Evolutionary conservation across 352 stramenopile species (phyloP), one percentile per base, ranked within the genome.

Genomic region (Globisporangium carolinianum): DNA sequence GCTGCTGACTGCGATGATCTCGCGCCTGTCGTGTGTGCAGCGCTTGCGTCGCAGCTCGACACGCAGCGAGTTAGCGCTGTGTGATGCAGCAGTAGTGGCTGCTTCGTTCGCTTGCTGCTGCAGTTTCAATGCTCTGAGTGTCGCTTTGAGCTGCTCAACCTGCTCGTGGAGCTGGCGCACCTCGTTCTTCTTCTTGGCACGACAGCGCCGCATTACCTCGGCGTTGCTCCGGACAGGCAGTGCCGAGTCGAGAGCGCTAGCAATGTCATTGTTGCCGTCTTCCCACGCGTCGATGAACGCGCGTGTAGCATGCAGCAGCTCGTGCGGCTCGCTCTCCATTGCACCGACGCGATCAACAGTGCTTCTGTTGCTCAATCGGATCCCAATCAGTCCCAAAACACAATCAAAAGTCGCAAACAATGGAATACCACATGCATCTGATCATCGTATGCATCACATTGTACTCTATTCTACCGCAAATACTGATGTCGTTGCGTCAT

Each of bases 241-340:
- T n/a, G 48, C 11, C 48, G 11, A 18, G 18, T 14, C 32, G 24
- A 4, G 12, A 12, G 9, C 15, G 7, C 41, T 45, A 4, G 15
- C 32, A 45, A 24, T 51, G 43, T 11, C 43, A 17, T 24, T 59
- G 32, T n/a, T 17, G 10, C 6, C 37, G 18, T 39, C 49, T 32
- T 79, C 66, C 32, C 63, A 76, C 4, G 69, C 51, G 56, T 81
- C 67, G n/a, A 68, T 69, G 62, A 78, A 81, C 37, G 72, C 72
- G 51, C 76, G 58, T 42, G 67, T 67, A 50, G 69, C 61, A 52
- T 76, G 64, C 14, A 78, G 62, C 64, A 65, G 60, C 51, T 45
- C 38, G 6, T 61, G 45, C 53, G 62, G 9, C 50, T 75, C 61
- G 36, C 70, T 52, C 15, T 56, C 48, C 4, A 24, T 24, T 2